Base-by-base conservation (phyloP, 257 asterid species). In the Mentha longifolia region DNA sequence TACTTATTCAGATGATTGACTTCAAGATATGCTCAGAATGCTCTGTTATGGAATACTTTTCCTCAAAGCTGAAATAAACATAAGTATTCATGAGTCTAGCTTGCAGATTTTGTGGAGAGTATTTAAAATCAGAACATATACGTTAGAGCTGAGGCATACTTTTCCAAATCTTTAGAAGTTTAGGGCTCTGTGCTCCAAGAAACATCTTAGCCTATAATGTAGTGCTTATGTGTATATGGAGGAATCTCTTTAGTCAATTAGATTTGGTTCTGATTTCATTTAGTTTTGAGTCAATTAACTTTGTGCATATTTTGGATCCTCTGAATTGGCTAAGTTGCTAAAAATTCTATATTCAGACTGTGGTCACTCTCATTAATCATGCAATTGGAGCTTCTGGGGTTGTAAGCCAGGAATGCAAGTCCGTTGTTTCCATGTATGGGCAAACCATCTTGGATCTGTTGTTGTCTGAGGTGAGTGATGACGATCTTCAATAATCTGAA, bases 311-410 rank as follows among this genome's bases (percentile, higher is more conserved):
- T 17, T 69, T 28, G 31, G 37, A 71, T 68, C 52, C 30, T 30
- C 20, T 17, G 20, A 37, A 50, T 35, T 71, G 56, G 62, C 67
- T 46, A 66, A 72, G 46, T 22, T 55, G 16, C 49, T 54, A 52
- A 13, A 66, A 20, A 45, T 57, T 56, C 6, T 41, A 6, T 67
- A 80, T 86, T 58, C 82, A 92, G 96, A 73, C 92, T 54, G 74
- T 92, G 49, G 45, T 92, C 37, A 67, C 92, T 50, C 90, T 82
- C 78, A 86, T 92, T 45, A 92, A 92, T 77, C 98, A 92, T 61
- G 98, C 89, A 22, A 92, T 92, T 73, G 98, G 98, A 81, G 98
- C 97, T 62, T 16, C 87, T 25, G 98, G 98, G 51, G 88, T 92
- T 67, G 82, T 87, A 43, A 92, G 98, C 85, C 94, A 87, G 72